These are phyloP conservation scores for Leccinum barrowsii DNA, from an alignment of 768 basidiomycete species.

Conservation along the genomic window DNA sequence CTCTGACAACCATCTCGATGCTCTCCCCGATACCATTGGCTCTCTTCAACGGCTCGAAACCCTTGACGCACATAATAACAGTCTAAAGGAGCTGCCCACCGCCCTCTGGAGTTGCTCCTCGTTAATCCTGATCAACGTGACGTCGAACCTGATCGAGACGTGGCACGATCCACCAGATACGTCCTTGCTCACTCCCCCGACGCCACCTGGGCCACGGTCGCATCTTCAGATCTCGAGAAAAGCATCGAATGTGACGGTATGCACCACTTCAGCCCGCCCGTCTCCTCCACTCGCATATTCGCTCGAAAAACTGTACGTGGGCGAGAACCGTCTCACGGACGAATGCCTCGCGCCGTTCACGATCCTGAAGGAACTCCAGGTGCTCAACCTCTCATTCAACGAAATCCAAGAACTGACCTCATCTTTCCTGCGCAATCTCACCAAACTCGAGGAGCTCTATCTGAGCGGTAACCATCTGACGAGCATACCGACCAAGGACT, in stretches of 20 bases:
- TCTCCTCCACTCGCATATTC: constrained; percentile 64
- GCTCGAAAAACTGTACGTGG: constrained; percentile 78
- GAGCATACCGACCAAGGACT: constrained; percentile 83
- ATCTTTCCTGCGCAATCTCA: constrained; percentile 68
- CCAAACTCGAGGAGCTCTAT: constrained; percentile 79
- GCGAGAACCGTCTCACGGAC: constrained; percentile 84
- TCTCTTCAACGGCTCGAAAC: constrained; percentile 66
- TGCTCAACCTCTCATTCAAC: constrained; percentile 94
- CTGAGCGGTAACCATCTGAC: constrained; percentile 92
- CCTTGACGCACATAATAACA: constrained; percentile 91
- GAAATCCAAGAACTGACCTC: constrained; percentile 85
- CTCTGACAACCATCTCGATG: constrained; percentile 84
- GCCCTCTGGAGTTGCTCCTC: constrained; percentile 82
- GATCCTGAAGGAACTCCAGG: constrained; percentile 69
- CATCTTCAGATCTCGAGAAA: constrained; percentile 26
- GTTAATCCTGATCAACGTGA: constrained; percentile 73
- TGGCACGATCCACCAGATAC: constrained; percentile 64
- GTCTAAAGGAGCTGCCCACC: constrained; percentile 68
- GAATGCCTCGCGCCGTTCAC: constrained; percentile 73
- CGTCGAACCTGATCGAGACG: constrained; percentile 76
- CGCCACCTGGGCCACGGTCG: constrained; percentile 13
- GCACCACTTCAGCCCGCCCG: constrained; percentile 27
- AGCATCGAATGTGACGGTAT: constrained; percentile 33
- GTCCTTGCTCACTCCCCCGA: constrained; percentile 21
- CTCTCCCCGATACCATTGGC: constrained; percentile 75